These are phyloP conservation scores for Phialophora verrucosa DNA, from an alignment of 2,329 filamentous ascomycete genomes.

Conservation along the genomic window DNA sequence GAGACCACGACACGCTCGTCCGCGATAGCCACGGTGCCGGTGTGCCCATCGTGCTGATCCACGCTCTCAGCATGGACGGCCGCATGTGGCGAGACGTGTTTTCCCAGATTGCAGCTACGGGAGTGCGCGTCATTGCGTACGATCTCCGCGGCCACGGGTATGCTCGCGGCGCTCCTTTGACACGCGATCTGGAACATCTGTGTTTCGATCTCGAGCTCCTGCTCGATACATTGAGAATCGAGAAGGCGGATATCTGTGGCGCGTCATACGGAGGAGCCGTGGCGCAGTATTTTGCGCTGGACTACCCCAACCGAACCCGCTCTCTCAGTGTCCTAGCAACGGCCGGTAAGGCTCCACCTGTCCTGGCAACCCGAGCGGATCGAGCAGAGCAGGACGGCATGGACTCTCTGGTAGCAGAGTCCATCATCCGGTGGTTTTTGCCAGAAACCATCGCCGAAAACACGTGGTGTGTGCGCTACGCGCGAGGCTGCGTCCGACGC, in stretches of 20 bases:
- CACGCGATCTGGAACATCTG: conserved; percentile 5
- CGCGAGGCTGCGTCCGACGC: neutral
- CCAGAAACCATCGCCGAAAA: conserved; percentile 19
- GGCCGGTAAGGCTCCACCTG: neutral
- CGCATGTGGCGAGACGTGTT: conserved; percentile 19
- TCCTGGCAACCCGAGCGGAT: neutral
- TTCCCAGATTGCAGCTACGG: neutral
- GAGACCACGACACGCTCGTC: conserved; percentile 6
- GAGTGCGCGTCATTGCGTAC: conserved; percentile 12
- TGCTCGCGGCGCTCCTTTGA: neutral
- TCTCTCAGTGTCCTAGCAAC: conserved; percentile 1
- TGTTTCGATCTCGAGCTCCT: conserved; percentile 1
- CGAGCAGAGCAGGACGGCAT: conserved; percentile 14
- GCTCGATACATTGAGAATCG: neutral
- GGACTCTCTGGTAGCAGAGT: conserved; percentile 14
- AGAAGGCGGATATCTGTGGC: conserved; percentile 12
- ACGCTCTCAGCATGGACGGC: conserved; percentile 15
- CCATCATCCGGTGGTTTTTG: conserved; percentile 16
- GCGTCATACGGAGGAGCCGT: conserved; percentile 18
- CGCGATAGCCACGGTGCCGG: neutral
- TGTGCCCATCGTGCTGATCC: conserved; percentile 17
- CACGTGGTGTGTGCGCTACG: conserved; percentile 16
- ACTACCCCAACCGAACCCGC: conserved; percentile 5
- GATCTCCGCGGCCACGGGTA: conserved; percentile 21
- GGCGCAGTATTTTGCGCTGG: conserved; percentile 15